These are phyloP conservation scores for Cyberlindnera xishuangbannaensis DNA, from an alignment of 805 yeast species.

Conservation along the genomic window DNA sequence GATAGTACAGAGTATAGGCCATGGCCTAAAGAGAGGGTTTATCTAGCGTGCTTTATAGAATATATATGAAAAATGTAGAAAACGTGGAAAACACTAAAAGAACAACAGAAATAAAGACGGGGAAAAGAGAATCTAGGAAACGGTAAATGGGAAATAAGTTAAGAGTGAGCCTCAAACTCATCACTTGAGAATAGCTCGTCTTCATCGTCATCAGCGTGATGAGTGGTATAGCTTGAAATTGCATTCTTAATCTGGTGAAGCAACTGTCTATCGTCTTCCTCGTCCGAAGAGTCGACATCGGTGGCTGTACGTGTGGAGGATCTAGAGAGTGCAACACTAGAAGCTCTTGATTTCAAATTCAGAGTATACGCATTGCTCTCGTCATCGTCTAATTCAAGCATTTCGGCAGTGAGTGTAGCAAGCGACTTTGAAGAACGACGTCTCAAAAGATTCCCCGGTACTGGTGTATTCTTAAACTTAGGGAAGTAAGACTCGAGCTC, in stretches of 20 bases:
- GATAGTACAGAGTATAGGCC: too few species aligned
- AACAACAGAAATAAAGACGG: too few species aligned
- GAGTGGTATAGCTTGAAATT: conserved; percentile 28
- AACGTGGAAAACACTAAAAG: too few species aligned
- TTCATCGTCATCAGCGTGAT: conserved; percentile 16
- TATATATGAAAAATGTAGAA: too few species aligned
- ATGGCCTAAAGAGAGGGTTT: too few species aligned
- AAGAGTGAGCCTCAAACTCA: conserved; percentile 56
- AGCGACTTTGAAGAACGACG: conserved; percentile 73
- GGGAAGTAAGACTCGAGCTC: conserved; percentile 19
- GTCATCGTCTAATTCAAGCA: conserved; percentile 62
- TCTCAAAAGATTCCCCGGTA: conserved; percentile 50
- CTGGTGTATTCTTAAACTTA: conserved; percentile 30
- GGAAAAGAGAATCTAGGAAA: too few species aligned
- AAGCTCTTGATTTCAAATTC: conserved; percentile 17
- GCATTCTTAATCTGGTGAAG: conserved; percentile 38
- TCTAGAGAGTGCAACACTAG: conserved; percentile 16
- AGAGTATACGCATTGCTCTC: conserved; percentile 34
- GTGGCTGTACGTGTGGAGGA: conserved; percentile 8
- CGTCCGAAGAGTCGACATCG: conserved; percentile 12
- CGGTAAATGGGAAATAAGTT: too few species aligned
- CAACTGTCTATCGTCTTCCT: conserved; percentile 27
- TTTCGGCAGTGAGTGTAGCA: conserved; percentile 59
- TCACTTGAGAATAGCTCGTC: conserved; percentile 45
- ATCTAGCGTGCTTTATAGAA: too few species aligned